Evolutionary conservation across 768 basidiomycete genomes (phyloP).

Genomic region (Suillus weaverae): DNA sequence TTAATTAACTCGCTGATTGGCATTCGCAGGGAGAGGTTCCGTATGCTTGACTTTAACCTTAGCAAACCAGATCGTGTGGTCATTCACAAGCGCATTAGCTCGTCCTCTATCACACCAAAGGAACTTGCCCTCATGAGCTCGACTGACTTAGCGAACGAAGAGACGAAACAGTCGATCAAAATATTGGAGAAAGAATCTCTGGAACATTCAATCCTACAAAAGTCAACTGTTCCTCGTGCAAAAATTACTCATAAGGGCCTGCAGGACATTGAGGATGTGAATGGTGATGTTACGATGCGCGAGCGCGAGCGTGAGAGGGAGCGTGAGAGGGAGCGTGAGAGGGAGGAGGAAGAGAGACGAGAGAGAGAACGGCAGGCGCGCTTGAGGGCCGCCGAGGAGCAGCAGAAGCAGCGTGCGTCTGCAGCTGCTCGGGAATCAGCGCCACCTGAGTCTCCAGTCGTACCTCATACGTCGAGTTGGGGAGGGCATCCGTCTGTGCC

Average conservation of each 20-base stretch:
- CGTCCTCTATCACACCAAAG: slow-evolving; percentile 60
- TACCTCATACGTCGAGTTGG: slow-evolving; percentile 52
- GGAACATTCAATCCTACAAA: slow-evolving; percentile 81
- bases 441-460: slow-evolving; percentile 71
- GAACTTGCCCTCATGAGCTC: slow-evolving; percentile 84
- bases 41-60: slow-evolving; percentile 87
- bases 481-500: slow-evolving; percentile 62
- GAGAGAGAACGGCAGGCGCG: slow-evolving; percentile 71
- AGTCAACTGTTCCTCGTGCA: slow-evolving; percentile 60
- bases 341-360: slow-evolving; percentile 66
- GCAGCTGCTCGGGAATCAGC: slow-evolving; percentile 53
- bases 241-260: slow-evolving; percentile 94
- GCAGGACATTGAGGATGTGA: slow-evolving; percentile 83
- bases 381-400: slow-evolving; percentile 46
- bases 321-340: slow-evolving; percentile 58
- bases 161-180: slow-evolving; percentile 79
- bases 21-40: slow-evolving; percentile 75
- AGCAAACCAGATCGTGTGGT: slow-evolving; percentile 76
- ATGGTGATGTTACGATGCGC: slow-evolving; percentile 47
- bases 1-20: slow-evolving; percentile 12
- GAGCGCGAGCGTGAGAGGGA: slow-evolving; percentile 52
- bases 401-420: slow-evolving; percentile 46
- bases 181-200: slow-evolving; percentile 80
- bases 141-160: slow-evolving; percentile 86
- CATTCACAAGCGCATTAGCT: slow-evolving; percentile 78